Conservation (phyloP, 768 basidiomycete species). For the Boletus coccyginus region DNA sequence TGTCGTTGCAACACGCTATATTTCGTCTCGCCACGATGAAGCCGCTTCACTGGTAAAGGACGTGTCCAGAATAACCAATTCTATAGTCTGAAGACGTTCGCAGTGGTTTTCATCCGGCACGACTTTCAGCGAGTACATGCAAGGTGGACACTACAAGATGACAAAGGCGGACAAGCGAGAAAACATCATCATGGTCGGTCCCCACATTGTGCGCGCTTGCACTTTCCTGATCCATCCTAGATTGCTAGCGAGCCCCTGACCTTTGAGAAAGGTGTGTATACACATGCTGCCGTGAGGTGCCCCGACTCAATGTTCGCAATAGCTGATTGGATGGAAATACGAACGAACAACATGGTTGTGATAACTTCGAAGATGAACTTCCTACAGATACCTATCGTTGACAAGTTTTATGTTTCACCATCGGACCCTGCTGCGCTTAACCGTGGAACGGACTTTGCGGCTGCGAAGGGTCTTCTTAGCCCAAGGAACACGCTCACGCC, state of each 20-base stretch:
- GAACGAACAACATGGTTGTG: conserved; percentile 92
- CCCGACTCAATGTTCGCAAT: not conserved
- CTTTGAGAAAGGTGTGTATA: conserved; percentile 78
- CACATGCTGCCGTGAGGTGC: not conserved
- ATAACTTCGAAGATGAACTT: conserved; percentile 96
- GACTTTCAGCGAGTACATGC: conserved; percentile 84
- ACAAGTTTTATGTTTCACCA: conserved; percentile 89
- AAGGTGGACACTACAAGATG: conserved; percentile 93
- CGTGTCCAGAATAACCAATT: not conserved
- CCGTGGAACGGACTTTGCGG: conserved; percentile 80
- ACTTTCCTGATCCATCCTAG: conserved; percentile 33
- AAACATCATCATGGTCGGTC: conserved; percentile 83
- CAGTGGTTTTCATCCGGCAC: conserved; percentile 97
- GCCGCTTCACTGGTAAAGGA: conserved; percentile 79
- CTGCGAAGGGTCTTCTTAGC: conserved; percentile 80
- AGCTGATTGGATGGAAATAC: conserved; percentile 99
- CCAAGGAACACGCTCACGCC: conserved; percentile 43
- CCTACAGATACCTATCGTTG: conserved; percentile 89
- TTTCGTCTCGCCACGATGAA: conserved; percentile 87
- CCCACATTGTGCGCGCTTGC: conserved; percentile 1
- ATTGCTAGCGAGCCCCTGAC: conserved; percentile 93
- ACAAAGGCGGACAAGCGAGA: conserved; percentile 93
- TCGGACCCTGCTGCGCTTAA: conserved; percentile 70
- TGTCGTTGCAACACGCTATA: conserved; percentile 92
- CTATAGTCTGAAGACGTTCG: conserved; percentile 5